phyloP scores from a whole-genome alignment of 2,329 filamentous ascomycete species.

The Aspergillus versicolor region DNA sequence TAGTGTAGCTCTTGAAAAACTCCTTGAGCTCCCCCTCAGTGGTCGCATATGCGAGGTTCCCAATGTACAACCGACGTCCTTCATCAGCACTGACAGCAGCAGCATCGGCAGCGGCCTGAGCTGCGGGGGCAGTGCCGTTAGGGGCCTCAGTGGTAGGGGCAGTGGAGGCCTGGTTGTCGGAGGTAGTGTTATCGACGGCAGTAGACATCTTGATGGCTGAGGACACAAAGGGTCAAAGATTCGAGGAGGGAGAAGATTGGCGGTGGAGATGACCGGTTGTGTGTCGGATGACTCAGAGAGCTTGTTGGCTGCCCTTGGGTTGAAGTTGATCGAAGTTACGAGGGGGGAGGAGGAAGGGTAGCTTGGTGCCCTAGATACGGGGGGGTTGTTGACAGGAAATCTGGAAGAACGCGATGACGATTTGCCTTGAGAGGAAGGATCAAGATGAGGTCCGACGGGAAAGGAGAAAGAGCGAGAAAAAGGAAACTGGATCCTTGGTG shows the following conservation, averaged over 20 bases:
- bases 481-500: slow-evolving; percentile 13
- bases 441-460: slow-evolving; percentile 20
- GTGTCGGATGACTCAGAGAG: slow-evolving; percentile 66
- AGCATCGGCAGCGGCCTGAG: slow-evolving; percentile 77
- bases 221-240: slow-evolving; percentile 37
- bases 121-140: slow-evolving; percentile 63
- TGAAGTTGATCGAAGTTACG: slow-evolving; percentile 33
- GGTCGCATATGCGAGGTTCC: slow-evolving; percentile 99
- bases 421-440: slow-evolving; percentile 25
- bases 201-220: slow-evolving; percentile 73
- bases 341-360: slow-evolving; percentile 61
- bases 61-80: slow-evolving; percentile 98
- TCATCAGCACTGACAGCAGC: slow-evolving; percentile 96
- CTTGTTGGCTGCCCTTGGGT: slow-evolving; percentile 41
- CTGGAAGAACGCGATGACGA: slow-evolving; percentile 21
- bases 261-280: slow-evolving; percentile 26
- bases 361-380: slow-evolving; percentile 81
- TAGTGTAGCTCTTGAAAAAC: slow-evolving; percentile 99
- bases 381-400: slow-evolving; percentile 23
- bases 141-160: slow-evolving; percentile 62
- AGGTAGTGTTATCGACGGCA: slow-evolving; percentile 68
- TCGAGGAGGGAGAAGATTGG: slow-evolving; percentile 35
- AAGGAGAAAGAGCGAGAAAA: slow-evolving; percentile 27
- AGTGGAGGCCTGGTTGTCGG: slow-evolving; percentile 63
- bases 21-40: slow-evolving; percentile 99